phyloP scores from a whole-genome alignment of 345 rosid species.

The Barbarea vulgaris region DNA sequence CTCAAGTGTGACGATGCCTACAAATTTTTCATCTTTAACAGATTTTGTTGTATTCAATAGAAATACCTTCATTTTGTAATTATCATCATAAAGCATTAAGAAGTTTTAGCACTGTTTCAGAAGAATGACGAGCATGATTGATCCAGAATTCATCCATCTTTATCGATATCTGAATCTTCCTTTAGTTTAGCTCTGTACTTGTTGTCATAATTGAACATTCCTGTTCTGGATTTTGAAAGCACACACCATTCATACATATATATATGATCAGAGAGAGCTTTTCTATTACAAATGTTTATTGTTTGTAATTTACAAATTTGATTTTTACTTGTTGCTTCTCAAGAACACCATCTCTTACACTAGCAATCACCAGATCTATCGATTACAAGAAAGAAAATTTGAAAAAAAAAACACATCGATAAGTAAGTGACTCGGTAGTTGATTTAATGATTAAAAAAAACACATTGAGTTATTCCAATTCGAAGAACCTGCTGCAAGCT shows the following conservation, averaged over 20 bases:
- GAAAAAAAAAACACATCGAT: neutral
- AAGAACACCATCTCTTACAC: slow-evolving; percentile 72
- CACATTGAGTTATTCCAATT: neutral
- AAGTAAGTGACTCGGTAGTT: no score
- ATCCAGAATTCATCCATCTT: slow-evolving; percentile 76
- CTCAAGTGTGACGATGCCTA: no score
- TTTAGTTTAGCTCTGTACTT: slow-evolving; percentile 59
- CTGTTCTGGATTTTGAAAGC: slow-evolving; percentile 50
- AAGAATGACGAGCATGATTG: slow-evolving; percentile 71
- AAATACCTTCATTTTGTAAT: neutral
- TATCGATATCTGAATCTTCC: slow-evolving; percentile 54
- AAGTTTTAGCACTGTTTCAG: slow-evolving; percentile 61
- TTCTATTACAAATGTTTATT: neutral
- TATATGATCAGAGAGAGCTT: neutral
- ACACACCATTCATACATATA: slow-evolving; percentile 24
- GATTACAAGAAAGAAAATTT: neutral
- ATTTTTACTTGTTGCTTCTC: slow-evolving; percentile 62
- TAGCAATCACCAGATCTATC: neutral
- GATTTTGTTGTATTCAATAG: neutral
- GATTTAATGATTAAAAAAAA: neutral
- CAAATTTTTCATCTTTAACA: no score
- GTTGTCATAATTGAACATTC: slow-evolving; percentile 67
- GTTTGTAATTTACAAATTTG: neutral
- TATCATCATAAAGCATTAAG: slow-evolving; percentile 28
- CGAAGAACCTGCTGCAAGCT: slow-evolving; percentile 10